Evolutionary conservation across 78 protist species (phyloP).

Genomic region (Parvularia atlantis): DNA sequence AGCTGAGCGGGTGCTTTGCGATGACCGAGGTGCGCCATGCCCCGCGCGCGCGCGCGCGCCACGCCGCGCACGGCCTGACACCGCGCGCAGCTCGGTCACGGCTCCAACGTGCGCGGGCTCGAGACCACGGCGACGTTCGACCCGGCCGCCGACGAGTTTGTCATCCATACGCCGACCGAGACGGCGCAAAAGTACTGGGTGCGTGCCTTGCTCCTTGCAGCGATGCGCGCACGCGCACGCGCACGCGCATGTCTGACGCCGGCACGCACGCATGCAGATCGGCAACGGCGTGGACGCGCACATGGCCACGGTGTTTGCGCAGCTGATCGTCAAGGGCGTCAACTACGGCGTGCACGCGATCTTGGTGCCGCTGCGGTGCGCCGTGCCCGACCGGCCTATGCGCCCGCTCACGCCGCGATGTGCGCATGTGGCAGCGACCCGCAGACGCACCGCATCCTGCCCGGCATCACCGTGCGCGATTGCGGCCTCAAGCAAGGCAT

Average conservation of each 20-base stretch:
- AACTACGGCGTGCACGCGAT: conserved; percentile 9
- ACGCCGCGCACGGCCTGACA: no score
- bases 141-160: conserved; percentile 4
- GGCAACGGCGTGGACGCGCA: background rate
- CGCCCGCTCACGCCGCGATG: no score
- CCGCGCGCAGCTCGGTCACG: conserved; percentile 28
- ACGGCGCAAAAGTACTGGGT: conserved; percentile 7
- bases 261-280: no score
- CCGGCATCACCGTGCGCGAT: conserved; percentile 1
- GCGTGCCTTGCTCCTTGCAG: no score
- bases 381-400: no score
- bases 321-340: background rate
- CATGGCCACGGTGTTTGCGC: conserved; percentile 8
- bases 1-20: no score
- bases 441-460: background rate
- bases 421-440: no score
- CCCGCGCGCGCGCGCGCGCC: no score
- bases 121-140: conserved; percentile 32
- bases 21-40: no score
- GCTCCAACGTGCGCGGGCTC: conserved; percentile 45
- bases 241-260: no score
- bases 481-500: background rate
- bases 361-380: conserved; percentile 19
- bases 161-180: conserved; percentile 17
- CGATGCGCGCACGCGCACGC: no score